Evolutionary conservation across 495 filamentous ascomycete species (phyloP), one percentile per base, ranked within the genome.

Genomic region (Saxophila tyrrhenica): DNA sequence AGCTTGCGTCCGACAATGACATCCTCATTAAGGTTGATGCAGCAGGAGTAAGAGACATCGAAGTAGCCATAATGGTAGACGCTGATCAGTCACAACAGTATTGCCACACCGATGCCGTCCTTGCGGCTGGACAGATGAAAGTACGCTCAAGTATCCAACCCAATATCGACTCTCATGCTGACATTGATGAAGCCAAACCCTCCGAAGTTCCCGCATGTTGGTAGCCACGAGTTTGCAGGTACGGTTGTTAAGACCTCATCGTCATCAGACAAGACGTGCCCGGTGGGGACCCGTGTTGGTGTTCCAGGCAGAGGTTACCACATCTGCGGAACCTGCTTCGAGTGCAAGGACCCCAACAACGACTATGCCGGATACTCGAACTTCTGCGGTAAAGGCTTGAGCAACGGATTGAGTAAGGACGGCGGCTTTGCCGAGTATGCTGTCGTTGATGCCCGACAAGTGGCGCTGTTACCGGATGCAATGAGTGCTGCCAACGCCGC

Each of bases 81-180:
- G n/a, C n/a, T n/a, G n/a, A n/a, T n/a, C n/a, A n/a, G n/a, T n/a
- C n/a, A n/a, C 29, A 7, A 35, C 13, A 35, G 9, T 70, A 78
- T 55, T 82, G 79, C 67, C 79, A 82, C 65, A 80, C 79, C 3
- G 80, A 82, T 62, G 55, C 63, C 51, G 78, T 80, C 67, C 70
- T 75, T 23, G 55, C 54, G 32, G 62, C 67, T 1, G 75, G 79
- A 39, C 41, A 45, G 48, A 35, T 35, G n/a, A n/a, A n/a, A n/a
- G n/a, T n/a, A n/a, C n/a, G n/a, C n/a, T n/a, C n/a, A n/a, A n/a
- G n/a, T n/a, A n/a, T n/a, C n/a, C n/a, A n/a, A n/a, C n/a, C n/a
- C n/a, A n/a, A n/a, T n/a, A n/a, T n/a, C n/a, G n/a, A n/a, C n/a
- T n/a, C n/a, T n/a, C n/a, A n/a, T n/a, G n/a, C n/a, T n/a, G n/a